Evolutionary conservation across 148 eudicot species (phyloP), one percentile per base, ranked within the genome.

Genomic region (Bassia scoparia): DNA sequence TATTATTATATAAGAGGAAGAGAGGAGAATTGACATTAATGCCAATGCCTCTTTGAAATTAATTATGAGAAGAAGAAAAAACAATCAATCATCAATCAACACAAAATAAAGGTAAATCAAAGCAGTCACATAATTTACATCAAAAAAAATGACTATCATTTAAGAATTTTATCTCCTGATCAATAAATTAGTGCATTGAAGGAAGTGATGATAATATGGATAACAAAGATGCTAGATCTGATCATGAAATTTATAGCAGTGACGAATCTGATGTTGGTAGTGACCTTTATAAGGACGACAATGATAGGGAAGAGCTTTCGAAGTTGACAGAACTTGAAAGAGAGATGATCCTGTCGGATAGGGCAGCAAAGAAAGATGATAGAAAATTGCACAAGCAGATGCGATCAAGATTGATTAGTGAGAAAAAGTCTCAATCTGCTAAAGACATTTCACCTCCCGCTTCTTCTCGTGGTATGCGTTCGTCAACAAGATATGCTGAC

Each of bases 281-380:
- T 77, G 97, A 90, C 74, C 89, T 90, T 46, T 90, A 90, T 80
- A 88, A 83, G 84, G 91, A 82, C 71, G 97, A 90, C 54, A 86
- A 84, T 48, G 97, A 90, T 79, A 74, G 91, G 79, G 72, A 84
- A 74, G 81, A 82, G 74, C 97, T 90, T 38, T 88, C 90, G 3
- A 79, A 81, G 79, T 78, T 90, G 91, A 71, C 93, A 1, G 97
- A 90, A 73, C 91, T 90, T 50, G 83, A 93, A 54, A 85, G 98
- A 56, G 98, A 93, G 85, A 66, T 86, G 83, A 90, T 93, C 49
- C 76, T 91, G 37, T 82, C 90, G 1, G 91, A 90, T 48, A 85
- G 97, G 59, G 89, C 97, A 21, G 58, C 76, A 8, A 89, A 85
- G 78, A 86, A 75, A 79, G 87, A 82, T 27, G 97, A 90, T 61